Base-by-base conservation (phyloP, 2,329 filamentous ascomycete genomes). In the Xylaria multiplex region DNA sequence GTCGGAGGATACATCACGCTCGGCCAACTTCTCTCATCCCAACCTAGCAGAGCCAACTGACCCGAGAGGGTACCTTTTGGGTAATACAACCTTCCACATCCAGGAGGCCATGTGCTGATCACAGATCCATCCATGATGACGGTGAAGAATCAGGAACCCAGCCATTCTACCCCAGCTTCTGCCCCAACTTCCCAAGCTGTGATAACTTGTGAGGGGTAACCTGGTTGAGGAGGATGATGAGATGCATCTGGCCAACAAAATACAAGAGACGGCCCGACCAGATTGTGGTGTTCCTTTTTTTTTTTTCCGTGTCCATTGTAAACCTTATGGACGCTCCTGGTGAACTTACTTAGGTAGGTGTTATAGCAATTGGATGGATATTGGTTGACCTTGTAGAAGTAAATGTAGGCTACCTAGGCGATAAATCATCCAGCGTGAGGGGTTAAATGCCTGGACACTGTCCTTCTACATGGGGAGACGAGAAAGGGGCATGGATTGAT, bases 51-150 rank as follows among this genome's bases (percentile, higher is more conserved):
- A 6, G 11, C 59, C 63, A 57, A 68, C 59, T 66, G 66, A 66
- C 62, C 65, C 24, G 53, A 65, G 62, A 67, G 59, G 37, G 53
- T 48, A 58, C 40, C 49, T 62, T 62, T 61, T 32, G 49, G 37
- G 55, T 14, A 59, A 40, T 37, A 37, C 64, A 69, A 69, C 66
- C 66, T 69, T 69, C 67, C 67, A 7, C n/a, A 65, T 67, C 37
- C 52, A 58, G 65, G 42, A 49, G 56, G 58, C 55, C 48, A 65
- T 61, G 58, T 55, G 67, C 58, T 49, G 64, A 69, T 69, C 67
- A n/a, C 54, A 24, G 35, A 50, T 32, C 48, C 53, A 59, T 43
- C 48, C 40, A 30, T 57, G 55, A 52, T 32, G 58, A 68, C 55
- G 62, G 48, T 65, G 59, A 62, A 57, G 45, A 56, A 52, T 52